phyloP scores from a whole-genome alignment of 441 rosid genomes.

The Heliophila coronopifolia region DNA sequence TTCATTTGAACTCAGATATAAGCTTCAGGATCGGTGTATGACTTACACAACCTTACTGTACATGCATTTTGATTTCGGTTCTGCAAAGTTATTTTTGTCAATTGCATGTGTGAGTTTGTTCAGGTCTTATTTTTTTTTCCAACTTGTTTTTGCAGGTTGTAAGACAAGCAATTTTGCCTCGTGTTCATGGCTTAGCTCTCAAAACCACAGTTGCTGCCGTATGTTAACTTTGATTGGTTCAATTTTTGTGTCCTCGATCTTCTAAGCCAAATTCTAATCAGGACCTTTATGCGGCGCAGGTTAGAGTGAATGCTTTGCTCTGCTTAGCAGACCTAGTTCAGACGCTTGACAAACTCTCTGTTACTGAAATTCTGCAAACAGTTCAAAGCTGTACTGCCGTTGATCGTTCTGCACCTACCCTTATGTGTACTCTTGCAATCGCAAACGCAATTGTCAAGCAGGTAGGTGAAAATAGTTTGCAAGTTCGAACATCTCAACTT shows the following conservation, averaged over 20 bases:
- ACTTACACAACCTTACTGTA: slow-evolving; percentile 10
- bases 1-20: background rate
- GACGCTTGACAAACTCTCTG: slow-evolving; percentile 66
- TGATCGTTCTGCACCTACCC: slow-evolving; percentile 90
- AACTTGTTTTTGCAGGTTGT: slow-evolving; percentile 57
- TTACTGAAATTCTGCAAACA: slow-evolving; percentile 71
- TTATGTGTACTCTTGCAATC: slow-evolving; percentile 89
- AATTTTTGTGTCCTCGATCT: background rate
- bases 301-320: slow-evolving; percentile 83
- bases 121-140: background rate
- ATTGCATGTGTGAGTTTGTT: background rate
- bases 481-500: slow-evolving; percentile 3
- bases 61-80: slow-evolving; percentile 4
- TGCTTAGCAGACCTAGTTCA: slow-evolving; percentile 77
- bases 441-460: slow-evolving; percentile 85
- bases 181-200: slow-evolving; percentile 87
- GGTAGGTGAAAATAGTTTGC: slow-evolving; percentile 34
- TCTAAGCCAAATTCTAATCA: background rate
- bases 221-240: slow-evolving; percentile 31
- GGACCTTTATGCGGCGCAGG: slow-evolving; percentile 42
- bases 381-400: slow-evolving; percentile 89
- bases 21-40: slow-evolving; percentile 8
- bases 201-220: slow-evolving; percentile 95
- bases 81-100: background rate
- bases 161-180: slow-evolving; percentile 86